These are phyloP conservation scores for Polysphondylium violaceum DNA, from an alignment of 78 protist species.

Conservation along the genomic window DNA sequence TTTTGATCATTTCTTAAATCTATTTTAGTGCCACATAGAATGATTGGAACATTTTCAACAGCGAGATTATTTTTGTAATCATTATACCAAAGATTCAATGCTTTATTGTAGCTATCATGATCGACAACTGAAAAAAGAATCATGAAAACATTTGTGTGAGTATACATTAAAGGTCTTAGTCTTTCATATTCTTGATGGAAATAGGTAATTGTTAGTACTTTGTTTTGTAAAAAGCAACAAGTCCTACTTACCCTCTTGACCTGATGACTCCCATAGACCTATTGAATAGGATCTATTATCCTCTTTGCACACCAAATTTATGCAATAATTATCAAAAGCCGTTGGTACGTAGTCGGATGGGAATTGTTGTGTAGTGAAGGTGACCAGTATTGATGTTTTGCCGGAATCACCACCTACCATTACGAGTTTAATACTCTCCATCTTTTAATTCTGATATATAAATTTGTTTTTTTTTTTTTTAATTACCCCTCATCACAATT, in stretches of 20 bases:
- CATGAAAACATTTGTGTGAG: conserved; percentile 68
- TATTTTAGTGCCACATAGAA: conserved; percentile 91
- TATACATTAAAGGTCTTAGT: conserved; percentile 71
- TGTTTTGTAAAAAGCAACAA: too few species aligned
- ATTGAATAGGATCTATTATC: background rate
- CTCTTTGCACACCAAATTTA: background rate
- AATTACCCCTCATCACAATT: too few species aligned
- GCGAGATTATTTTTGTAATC: conserved; percentile 49
- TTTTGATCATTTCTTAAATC: conserved; percentile 73
- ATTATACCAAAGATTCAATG: conserved; percentile 30
- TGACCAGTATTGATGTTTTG: conserved; percentile 1
- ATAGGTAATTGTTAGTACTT: too few species aligned
- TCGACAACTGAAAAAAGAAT: conserved; percentile 51
- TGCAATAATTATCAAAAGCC: conserved; percentile 29
- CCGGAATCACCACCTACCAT: background rate
- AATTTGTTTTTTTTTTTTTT: too few species aligned
- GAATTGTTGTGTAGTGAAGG: conserved; percentile 13
- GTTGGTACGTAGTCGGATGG: conserved; percentile 83
- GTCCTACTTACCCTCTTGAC: too few species aligned
- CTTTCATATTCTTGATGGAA: conserved; percentile 73
- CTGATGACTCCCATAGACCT: conserved; percentile 84
- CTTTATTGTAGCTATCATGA: conserved; percentile 87
- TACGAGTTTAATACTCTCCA: too few species aligned
- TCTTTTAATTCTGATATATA: too few species aligned
- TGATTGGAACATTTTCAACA: conserved; percentile 67